Evolutionary conservation across 1,284 basidiomycete species (phyloP).

Genomic region (Clitocybe nebularis): DNA sequence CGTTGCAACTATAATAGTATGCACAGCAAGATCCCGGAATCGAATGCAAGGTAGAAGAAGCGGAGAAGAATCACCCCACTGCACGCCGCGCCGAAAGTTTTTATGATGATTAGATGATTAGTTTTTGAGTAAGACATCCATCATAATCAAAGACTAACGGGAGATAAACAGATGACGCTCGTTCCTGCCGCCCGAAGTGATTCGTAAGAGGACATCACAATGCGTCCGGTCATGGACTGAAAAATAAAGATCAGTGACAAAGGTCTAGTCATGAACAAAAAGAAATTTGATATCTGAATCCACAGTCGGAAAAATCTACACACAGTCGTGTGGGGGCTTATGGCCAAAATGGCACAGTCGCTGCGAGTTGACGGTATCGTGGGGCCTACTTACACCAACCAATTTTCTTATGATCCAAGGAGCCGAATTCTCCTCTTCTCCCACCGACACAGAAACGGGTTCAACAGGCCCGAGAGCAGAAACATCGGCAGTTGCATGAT

Average conservation of each 20-base stretch:
- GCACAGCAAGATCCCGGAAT: slow-evolving; percentile 59
- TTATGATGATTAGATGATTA: background rate
- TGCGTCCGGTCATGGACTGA: slow-evolving; percentile 61
- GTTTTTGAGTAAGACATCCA: background rate
- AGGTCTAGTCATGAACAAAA: too few relatives aligned
- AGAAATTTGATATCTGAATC: too few relatives aligned
- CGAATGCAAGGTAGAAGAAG: slow-evolving; percentile 62
- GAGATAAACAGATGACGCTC: slow-evolving; percentile 57
- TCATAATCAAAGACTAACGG: slow-evolving; percentile 35
- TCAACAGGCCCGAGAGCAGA: slow-evolving; percentile 46
- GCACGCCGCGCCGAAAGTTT: too few relatives aligned
- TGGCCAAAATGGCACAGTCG: too few relatives aligned
- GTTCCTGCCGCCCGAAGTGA: slow-evolving; percentile 59
- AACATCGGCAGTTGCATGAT: too few relatives aligned
- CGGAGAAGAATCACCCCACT: slow-evolving; percentile 67
- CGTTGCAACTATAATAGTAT: slow-evolving; percentile 57
- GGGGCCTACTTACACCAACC: slow-evolving; percentile 57
- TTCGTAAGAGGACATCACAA: slow-evolving; percentile 65
- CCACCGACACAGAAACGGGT: slow-evolving; percentile 38
- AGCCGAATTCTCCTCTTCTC: slow-evolving; percentile 52
- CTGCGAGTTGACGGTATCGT: too few relatives aligned
- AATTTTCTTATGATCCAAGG: slow-evolving; percentile 65
- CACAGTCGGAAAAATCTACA: too few relatives aligned
- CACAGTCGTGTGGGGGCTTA: too few relatives aligned
- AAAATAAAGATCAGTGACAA: too few relatives aligned